These are phyloP conservation scores for Pseudocercospora pini-densiflorae DNA, from an alignment of 2,329 filamentous ascomycete genomes.

Conservation along the genomic window DNA sequence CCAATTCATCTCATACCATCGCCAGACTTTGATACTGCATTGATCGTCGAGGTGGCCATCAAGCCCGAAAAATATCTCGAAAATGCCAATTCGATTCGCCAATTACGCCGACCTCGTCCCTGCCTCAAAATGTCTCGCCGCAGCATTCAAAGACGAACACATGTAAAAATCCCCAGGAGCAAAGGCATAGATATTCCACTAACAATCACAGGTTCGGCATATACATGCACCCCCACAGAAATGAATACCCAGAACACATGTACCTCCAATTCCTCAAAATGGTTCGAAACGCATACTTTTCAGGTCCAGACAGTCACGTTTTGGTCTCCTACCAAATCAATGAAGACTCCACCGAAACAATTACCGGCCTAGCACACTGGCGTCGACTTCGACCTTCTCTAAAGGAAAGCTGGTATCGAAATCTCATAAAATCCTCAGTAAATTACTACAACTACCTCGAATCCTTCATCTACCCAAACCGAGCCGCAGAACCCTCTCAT, in stretches of 20 bases:
- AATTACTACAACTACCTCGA: slow-evolving; percentile 29
- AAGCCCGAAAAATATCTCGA: neutral
- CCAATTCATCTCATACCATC: neutral
- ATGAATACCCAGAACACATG: slow-evolving; percentile 33
- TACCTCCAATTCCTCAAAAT: slow-evolving; percentile 33
- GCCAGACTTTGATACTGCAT: no score
- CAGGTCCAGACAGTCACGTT: slow-evolving; percentile 19
- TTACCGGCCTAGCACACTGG: slow-evolving; percentile 37
- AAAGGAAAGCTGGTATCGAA: slow-evolving; percentile 10
- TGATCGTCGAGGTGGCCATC: no score
- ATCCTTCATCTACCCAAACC: slow-evolving; percentile 30
- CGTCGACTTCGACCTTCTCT: slow-evolving; percentile 24
- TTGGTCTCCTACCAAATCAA: slow-evolving; percentile 27
- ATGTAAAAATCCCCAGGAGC: neutral
- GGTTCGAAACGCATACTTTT: slow-evolving; percentile 25
- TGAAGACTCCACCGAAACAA: slow-evolving; percentile 14
- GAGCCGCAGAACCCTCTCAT: slow-evolving; percentile 29
- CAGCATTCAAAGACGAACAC: slow-evolving; percentile 35
- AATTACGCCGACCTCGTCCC: slow-evolving; percentile 33
- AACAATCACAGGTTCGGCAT: slow-evolving; percentile 19
- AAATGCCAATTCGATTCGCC: slow-evolving; percentile 34
- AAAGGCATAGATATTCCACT: no score
- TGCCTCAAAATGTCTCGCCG: slow-evolving; percentile 31
- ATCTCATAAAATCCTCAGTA: slow-evolving; percentile 20
- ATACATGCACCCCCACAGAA: slow-evolving; percentile 29